A percentile compares a stretch with the other conserved stretches of the same genome.
phyloP scores from a whole-genome alignment of 352 stramenopile genomes.

The Globisporangium acanthophoron region DNA sequence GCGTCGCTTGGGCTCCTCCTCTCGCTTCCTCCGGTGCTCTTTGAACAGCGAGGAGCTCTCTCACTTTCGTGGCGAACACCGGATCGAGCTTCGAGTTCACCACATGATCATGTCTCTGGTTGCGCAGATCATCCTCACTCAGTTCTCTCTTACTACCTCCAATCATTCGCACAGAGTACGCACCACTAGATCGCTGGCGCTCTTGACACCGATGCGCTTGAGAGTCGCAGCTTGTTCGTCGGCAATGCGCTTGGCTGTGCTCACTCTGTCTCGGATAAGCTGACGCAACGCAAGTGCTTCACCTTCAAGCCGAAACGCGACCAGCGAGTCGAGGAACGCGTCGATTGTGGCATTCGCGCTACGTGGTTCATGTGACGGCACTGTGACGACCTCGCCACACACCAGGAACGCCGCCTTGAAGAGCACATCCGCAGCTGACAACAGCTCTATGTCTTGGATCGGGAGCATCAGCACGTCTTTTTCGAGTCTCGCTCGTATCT shows the following conservation, averaged over 20 bases:
- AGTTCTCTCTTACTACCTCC: background rate
- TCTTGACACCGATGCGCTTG: conserved; percentile 15
- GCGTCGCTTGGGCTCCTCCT: background rate
- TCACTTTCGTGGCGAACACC: conserved; percentile 20
- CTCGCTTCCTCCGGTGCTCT: background rate
- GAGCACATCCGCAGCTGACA: conserved; percentile 25
- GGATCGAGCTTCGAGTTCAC: conserved; percentile 17
- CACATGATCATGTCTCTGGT: conserved; percentile 10
- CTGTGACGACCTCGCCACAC: conserved; percentile 3
- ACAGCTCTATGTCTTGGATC: conserved; percentile 13
- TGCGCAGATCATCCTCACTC: background rate
- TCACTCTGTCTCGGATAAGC: conserved; percentile 21
- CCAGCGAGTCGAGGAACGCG: conserved; percentile 22
- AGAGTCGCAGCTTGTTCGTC: conserved; percentile 15
- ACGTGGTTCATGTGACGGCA: background rate
- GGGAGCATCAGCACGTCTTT: conserved; percentile 41
- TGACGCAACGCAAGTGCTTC: conserved; percentile 18
- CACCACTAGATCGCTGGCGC: conserved; percentile 27
- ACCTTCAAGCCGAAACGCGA: conserved; percentile 16
- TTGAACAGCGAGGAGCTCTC: conserved; percentile 15
- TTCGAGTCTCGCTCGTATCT: conserved; percentile 27
- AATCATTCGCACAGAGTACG: background rate
- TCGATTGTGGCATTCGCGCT: conserved; percentile 4
- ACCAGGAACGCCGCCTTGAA: conserved; percentile 58
- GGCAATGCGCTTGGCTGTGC: conserved; percentile 15